Evolutionary conservation across 164 flowering plant species (phyloP), one percentile per base, ranked within the genome.

Genomic region (Platanus orientalis): DNA sequence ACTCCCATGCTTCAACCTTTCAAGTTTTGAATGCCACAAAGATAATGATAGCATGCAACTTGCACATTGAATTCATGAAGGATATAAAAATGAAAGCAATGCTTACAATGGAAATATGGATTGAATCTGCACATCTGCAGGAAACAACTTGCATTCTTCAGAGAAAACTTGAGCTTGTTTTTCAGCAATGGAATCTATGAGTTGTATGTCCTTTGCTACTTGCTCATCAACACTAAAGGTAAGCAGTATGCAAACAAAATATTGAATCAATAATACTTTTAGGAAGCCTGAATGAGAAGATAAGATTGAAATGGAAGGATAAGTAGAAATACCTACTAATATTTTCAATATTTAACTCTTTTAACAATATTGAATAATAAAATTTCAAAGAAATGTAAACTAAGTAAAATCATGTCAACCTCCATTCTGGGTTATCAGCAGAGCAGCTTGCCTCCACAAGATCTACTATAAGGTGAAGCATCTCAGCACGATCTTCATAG

Each of bases 101-200:
- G 45, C 94, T 82, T 81, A 94, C 99, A 88, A 64, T 39, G 95
- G 96, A 73, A 83, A 91, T 62, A 89, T 86, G 23, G 96, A 91
- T 67, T 94, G 99, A 78, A 94, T 86, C 80, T 91, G 99, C 61
- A 94, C 98, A 82, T 91, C 98, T 50, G 98, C 98, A 63, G 98
- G 98, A 68, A 94, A 94, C 78, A 94, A 70, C 69, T 94, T 94
- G 88, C 96, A 91, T 64, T 94, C 99, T 65, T 94, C 99, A 14
- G 99, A 91, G 73, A 94, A 94, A 42, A 94, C 88, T 67, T 83
- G 86, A 71, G 96, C 89, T 79, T 94, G 97, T 71, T 77, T 89
- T 75, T 91, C 99, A 56, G 99, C 97, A 74, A 94, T 94, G 62
- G 97, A 71, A 76, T 94, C 98, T 44, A 91, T 82, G 12, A 94